These are phyloP conservation scores for Diphasiastrum complanatum DNA, from an alignment of 83 land plant species.

Conservation along the genomic window DNA sequence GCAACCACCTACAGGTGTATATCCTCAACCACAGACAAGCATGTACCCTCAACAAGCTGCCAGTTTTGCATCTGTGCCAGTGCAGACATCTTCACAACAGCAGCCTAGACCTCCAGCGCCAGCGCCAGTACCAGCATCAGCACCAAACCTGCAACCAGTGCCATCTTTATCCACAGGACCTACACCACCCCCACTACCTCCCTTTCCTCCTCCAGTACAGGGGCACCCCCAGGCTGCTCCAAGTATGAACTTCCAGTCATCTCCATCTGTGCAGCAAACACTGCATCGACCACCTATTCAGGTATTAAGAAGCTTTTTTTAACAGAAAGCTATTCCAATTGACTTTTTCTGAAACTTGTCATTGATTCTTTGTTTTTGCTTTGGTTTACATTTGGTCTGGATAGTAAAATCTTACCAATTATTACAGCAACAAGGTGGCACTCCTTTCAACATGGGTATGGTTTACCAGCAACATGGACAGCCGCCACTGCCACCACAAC, in stretches of 20 bases:
- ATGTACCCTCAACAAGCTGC: neutral
- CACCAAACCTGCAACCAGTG: constrained; percentile 21
- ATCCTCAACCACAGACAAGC: neutral
- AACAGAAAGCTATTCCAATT: constrained; percentile 41
- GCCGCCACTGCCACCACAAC: constrained; percentile 53
- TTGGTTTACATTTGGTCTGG: too few relatives aligned
- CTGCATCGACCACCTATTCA: too few relatives aligned
- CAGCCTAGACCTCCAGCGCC: constrained; percentile 36
- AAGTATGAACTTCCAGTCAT: constrained; percentile 34
- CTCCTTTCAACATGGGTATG: constrained; percentile 40
- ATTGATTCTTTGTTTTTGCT: neutral
- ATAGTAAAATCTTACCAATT: too few relatives aligned
- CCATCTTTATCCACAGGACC: constrained; percentile 30
- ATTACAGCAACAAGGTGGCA: constrained; percentile 40
- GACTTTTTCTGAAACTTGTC: neutral
- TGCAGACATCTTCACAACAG: constrained; percentile 24
- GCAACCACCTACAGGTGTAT: neutral
- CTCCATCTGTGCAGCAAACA: constrained; percentile 35
- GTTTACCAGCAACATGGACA: constrained; percentile 44
- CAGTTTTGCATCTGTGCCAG: constrained; percentile 24
- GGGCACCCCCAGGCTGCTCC: constrained; percentile 47
- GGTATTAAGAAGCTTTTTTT: too few relatives aligned
- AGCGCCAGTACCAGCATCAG: constrained; percentile 14
- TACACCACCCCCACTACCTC: constrained; percentile 29
- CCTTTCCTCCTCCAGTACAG: constrained; percentile 12